Base-by-base conservation (phyloP, 345 rosid genomes). In the Excoecaria agallocha region DNA sequence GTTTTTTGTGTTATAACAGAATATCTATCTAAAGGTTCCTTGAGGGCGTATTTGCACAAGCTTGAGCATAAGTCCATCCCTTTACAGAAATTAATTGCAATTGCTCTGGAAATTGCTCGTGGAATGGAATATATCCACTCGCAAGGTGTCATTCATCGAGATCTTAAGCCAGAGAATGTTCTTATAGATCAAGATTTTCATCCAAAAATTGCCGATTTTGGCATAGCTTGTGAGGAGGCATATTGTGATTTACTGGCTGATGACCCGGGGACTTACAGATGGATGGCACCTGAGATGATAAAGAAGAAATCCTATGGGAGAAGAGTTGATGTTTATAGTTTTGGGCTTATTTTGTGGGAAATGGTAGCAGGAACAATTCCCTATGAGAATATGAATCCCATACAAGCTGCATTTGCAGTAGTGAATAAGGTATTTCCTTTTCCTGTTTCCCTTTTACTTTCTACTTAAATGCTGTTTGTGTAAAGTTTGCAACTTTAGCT, bases 211-310 rank as follows among this genome's bases (percentile, higher is more conserved):
- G 99, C 99, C 54, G 99, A 96, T 80, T 96, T 96, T 80, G 99
- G 99, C 39, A 96, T 96, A 80, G 99, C 98, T 5, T 93, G 99
- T 72, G 97, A 93, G 74, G 97, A 89, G 81, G 89, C 87, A 65
- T 77, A 82, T 77, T 96, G 96, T 80, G 98, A 93, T 78, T 75
- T 78, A 54, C 73, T 90, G 81, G 93, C 92, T 30, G 99, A 96
- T 81, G 99, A 96, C 71, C 99, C 97, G 1, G 99, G 99, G 45
- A 96, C 99, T 20, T 96, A 90, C 51, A 88, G 99, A 55, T 96
- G 99, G 99, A 96, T 96, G 99, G 99, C 99, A 71, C 99, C 99
- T 60, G 99, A 96, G 82, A 96, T 96, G 99, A 96, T 96, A 13
- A 96, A 91, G 76, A 85, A 86, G 71, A 93, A 91, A 85, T 75